phyloP scores from a whole-genome alignment of 169 alveolate species.

The Plasmodium berghei region DNA sequence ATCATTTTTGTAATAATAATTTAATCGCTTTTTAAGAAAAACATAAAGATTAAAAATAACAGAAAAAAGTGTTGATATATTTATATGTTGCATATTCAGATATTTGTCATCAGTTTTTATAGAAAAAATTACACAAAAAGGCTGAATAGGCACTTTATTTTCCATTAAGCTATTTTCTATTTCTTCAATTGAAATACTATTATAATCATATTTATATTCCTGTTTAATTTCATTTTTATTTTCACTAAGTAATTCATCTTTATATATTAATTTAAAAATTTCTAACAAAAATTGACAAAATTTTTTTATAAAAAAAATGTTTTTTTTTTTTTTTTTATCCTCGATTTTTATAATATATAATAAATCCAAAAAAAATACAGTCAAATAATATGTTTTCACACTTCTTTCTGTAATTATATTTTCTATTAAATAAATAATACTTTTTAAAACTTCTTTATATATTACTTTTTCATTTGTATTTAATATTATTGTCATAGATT shows the following conservation, averaged over 20 bases:
- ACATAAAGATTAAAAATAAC: slow-evolving; percentile 54
- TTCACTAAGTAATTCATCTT: slow-evolving; percentile 18
- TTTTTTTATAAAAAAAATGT: slow-evolving; percentile 53
- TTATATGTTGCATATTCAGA: slow-evolving; percentile 35
- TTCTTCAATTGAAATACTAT: slow-evolving; percentile 32
- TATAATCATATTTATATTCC: slow-evolving; percentile 30
- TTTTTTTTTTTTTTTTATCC: slow-evolving; percentile 45
- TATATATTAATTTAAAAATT: slow-evolving; percentile 49
- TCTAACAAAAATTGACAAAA: slow-evolving; percentile 63
- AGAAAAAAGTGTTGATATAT: slow-evolving; percentile 46
- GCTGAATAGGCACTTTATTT: slow-evolving; percentile 24
- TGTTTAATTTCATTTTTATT: slow-evolving; percentile 10
- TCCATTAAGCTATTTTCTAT: slow-evolving; percentile 43
- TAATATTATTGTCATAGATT: slow-evolving; percentile 33
- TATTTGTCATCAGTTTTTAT: slow-evolving; percentile 66
- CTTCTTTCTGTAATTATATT: slow-evolving; percentile 54
- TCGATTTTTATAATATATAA: slow-evolving; percentile 56
- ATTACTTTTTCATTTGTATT: slow-evolving; percentile 52
- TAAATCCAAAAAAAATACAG: slow-evolving; percentile 51
- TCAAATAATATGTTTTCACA: slow-evolving; percentile 44
- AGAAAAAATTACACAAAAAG: slow-evolving; percentile 41
- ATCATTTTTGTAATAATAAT: slow-evolving; percentile 10
- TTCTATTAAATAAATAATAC: slow-evolving; percentile 43
- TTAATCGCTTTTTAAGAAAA: slow-evolving; percentile 29
- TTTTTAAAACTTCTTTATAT: slow-evolving; percentile 60